Percentiles rank a stretch among this genome's conserved stretches.
Evolutionary conservation across 164 flowering plant species (phyloP).

Genomic region (Akebia trifoliata): DNA sequence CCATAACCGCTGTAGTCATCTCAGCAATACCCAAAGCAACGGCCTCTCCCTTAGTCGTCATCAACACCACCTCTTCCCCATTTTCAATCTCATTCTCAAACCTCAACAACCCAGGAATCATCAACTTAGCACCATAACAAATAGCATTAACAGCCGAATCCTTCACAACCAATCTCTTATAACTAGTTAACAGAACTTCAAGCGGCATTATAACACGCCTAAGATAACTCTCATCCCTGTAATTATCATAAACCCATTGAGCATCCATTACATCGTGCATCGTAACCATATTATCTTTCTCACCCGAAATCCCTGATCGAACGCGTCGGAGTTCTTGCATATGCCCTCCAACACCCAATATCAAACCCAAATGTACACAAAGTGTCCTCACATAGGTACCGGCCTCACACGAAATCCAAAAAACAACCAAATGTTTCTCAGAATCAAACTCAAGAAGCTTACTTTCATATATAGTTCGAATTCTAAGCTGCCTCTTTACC

Average conservation of each 20-base stretch:
- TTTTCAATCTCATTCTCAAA: constrained; percentile 71
- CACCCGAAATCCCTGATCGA: constrained; percentile 70
- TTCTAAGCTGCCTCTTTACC: constrained; percentile 71
- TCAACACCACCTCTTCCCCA: constrained; percentile 71
- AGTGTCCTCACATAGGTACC: constrained; percentile 75
- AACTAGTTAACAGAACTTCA: constrained; percentile 61
- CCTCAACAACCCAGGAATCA: constrained; percentile 80
- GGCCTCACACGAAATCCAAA: constrained; percentile 83
- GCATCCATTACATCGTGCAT: constrained; percentile 87
- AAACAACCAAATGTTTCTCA: constrained; percentile 66
- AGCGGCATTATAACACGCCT: constrained; percentile 72
- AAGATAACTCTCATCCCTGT: constrained; percentile 57
- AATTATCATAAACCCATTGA: constrained; percentile 64
- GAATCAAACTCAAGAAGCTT: constrained; percentile 67
- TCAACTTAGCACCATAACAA: constrained; percentile 77
- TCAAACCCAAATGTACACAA: constrained; percentile 75
- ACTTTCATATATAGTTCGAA: constrained; percentile 70
- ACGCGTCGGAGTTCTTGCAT: constrained; percentile 82
- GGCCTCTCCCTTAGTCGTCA: constrained; percentile 84
- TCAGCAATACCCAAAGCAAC: constrained; percentile 76
- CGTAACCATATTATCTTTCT: constrained; percentile 77
- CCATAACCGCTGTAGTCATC: constrained; percentile 86
- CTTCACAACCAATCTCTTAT: constrained; percentile 81
- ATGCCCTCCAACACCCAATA: constrained; percentile 73
- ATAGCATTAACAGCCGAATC: constrained; percentile 82